Conservation (phyloP, 2,329 filamentous ascomycete species). For the Tolypocladium ophioglossoides region DNA sequence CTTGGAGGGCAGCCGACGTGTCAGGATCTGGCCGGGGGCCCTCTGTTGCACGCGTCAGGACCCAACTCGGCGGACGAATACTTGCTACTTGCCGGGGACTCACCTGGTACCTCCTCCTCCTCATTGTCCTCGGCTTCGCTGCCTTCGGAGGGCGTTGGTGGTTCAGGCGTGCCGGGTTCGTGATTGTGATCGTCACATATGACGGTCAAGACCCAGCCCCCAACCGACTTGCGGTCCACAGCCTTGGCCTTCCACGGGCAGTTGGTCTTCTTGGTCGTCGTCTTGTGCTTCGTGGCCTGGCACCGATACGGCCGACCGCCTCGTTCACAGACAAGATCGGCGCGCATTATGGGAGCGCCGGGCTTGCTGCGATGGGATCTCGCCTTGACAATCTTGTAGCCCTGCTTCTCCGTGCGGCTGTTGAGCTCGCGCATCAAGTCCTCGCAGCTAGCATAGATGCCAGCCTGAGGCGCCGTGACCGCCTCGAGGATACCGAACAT, state of each 20-base stretch:
- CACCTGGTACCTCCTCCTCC: slow-evolving; percentile 10
- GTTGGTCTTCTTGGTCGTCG: slow-evolving; percentile 34
- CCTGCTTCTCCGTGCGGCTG: slow-evolving; percentile 30
- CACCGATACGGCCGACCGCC: slow-evolving; percentile 32
- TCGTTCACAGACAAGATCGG: slow-evolving; percentile 34
- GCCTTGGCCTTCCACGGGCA: slow-evolving; percentile 36
- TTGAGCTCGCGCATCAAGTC: slow-evolving; percentile 30
- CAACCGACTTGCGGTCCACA: slow-evolving; percentile 30
- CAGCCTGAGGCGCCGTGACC: slow-evolving; percentile 23
- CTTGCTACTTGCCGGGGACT: not conserved
- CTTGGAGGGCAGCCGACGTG: slow-evolving; percentile 25
- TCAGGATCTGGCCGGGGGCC: slow-evolving; percentile 23
- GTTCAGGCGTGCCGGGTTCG: slow-evolving; percentile 32
- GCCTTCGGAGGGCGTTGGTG: slow-evolving; percentile 22
- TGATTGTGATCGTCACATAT: slow-evolving; percentile 34
- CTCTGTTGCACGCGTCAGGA: slow-evolving; percentile 11
- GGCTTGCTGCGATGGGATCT: slow-evolving; percentile 31
- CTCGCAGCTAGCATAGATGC: slow-evolving; percentile 28
- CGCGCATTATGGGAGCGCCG: slow-evolving; percentile 30
- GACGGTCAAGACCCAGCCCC: slow-evolving; percentile 33
- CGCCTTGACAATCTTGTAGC: slow-evolving; percentile 35
- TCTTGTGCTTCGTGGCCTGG: slow-evolving; percentile 33
- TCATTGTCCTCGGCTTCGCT: slow-evolving; percentile 23
- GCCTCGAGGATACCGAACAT: slow-evolving; percentile 35
- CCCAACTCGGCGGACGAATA: not conserved